These are phyloP conservation scores for Umbelopsis sp. DNA, from an alignment of 371 early-diverging fungal species.

Conservation along the genomic window DNA sequence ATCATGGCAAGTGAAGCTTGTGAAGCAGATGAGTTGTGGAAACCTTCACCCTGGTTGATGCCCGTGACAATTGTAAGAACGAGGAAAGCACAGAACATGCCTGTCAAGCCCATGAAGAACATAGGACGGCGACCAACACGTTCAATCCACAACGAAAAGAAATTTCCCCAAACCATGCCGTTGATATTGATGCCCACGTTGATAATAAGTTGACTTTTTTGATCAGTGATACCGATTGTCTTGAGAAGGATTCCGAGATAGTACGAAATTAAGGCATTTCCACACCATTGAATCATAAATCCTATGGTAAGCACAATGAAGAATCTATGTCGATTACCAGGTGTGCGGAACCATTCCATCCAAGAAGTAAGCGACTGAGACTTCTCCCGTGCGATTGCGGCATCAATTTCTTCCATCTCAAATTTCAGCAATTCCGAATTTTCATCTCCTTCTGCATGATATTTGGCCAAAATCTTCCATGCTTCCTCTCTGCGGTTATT, in stretches of 20 bases:
- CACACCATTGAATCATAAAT: not conserved
- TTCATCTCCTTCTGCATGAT: slow-evolving; percentile 11
- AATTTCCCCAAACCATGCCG: slow-evolving; percentile 35
- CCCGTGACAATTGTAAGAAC: slow-evolving; percentile 34
- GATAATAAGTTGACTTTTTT: slow-evolving; percentile 69
- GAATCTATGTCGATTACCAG: slow-evolving; percentile 4
- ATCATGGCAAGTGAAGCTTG: slow-evolving; percentile 12
- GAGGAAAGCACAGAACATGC: slow-evolving; percentile 25
- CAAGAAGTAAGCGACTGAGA: not conserved
- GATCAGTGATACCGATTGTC: slow-evolving; percentile 5
- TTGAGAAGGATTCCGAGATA: not conserved
- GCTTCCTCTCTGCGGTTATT: slow-evolving; percentile 11
- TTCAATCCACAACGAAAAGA: slow-evolving; percentile 36
- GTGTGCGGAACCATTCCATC: not conserved
- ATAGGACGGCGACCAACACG: slow-evolving; percentile 45
- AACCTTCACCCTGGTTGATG: slow-evolving; percentile 33
- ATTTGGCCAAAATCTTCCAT: slow-evolving; percentile 7
- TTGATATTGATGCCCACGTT: slow-evolving; percentile 55
- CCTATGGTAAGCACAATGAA: not conserved
- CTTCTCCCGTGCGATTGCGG: not conserved
- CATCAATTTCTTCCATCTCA: slow-evolving; percentile 1
- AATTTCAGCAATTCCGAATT: not conserved
- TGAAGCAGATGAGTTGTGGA: not conserved
- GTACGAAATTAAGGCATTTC: slow-evolving; percentile 2
- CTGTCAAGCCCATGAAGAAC: slow-evolving; percentile 38